Evolutionary conservation across 169 alveolate genomes (phyloP).

Genomic region (Haemoproteus tartakovskyi): DNA sequence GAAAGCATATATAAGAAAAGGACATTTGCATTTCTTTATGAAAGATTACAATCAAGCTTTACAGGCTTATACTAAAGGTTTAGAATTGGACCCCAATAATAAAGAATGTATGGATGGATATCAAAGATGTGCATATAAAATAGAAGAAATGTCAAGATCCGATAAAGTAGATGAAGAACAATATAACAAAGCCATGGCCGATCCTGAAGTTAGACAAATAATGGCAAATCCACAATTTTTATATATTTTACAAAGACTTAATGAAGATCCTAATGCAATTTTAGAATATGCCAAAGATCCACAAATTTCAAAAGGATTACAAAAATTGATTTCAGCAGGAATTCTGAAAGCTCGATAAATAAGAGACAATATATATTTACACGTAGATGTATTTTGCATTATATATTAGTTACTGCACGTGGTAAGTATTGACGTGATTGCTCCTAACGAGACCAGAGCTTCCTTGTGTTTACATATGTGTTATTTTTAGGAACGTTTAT

Average conservation of each 20-base stretch:
- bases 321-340: conserved; percentile 97
- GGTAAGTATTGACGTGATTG: background rate
- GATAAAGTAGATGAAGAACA: conserved; percentile 88
- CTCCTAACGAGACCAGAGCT: no score
- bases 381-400: background rate
- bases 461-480: no score
- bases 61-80: conserved; percentile 93
- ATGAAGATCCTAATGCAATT: conserved; percentile 84
- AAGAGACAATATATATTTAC: background rate
- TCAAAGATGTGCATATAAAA: conserved; percentile 78
- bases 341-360: conserved; percentile 85
- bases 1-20: conserved; percentile 96
- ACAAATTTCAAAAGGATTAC: conserved; percentile 89
- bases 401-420: background rate
- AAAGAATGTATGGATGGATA: conserved; percentile 82
- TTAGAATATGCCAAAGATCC: conserved; percentile 92
- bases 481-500: no score
- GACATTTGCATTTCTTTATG: conserved; percentile 90
- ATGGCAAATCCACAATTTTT: conserved; percentile 94
- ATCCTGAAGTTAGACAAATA: conserved; percentile 96
- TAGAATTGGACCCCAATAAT: conserved; percentile 91
- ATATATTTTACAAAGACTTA: conserved; percentile 82
- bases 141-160: conserved; percentile 83
- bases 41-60: conserved; percentile 97
- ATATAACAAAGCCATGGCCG: conserved; percentile 86